A percentile compares a stretch with the other conserved stretches of the same genome.
These are phyloP conservation scores for Diplotaxis tenuifolia DNA, from an alignment of 345 rosid genomes.

Conservation along the genomic window DNA sequence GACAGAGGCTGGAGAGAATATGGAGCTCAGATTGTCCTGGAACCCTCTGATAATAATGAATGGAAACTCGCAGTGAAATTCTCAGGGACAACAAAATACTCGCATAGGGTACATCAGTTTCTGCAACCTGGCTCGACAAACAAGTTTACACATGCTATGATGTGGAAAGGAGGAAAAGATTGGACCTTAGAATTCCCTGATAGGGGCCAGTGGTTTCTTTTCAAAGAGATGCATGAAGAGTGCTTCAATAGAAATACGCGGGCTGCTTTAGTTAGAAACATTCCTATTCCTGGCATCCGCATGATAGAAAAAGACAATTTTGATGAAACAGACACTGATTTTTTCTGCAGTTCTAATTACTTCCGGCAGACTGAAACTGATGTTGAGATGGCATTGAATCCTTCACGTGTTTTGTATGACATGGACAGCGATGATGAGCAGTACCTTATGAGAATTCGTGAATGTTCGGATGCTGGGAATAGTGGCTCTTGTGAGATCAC, in stretches of 20 bases:
- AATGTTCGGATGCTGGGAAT: constrained; percentile 43
- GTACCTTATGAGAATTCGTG: constrained; percentile 49
- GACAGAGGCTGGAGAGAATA: constrained; percentile 93
- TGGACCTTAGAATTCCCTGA: constrained; percentile 91
- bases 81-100: constrained; percentile 60
- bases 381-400: constrained; percentile 88
- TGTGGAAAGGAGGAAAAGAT: constrained; percentile 99
- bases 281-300: constrained; percentile 94
- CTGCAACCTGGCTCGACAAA: constrained; percentile 93
- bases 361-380: constrained; percentile 79
- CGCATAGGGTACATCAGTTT: constrained; percentile 92
- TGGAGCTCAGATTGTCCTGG: constrained; percentile 71
- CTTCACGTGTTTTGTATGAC: constrained; percentile 73
- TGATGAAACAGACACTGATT: constrained; percentile 45
- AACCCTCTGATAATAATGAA: constrained; percentile 77
- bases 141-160: constrained; percentile 94
- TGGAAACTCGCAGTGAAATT: constrained; percentile 90
- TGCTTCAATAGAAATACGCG: constrained; percentile 78
- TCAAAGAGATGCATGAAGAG: constrained; percentile 99
- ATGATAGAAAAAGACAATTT: constrained; percentile 67
- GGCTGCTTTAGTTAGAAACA: constrained; percentile 79
- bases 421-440: constrained; percentile 95
- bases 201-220: constrained; percentile 86
- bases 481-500: constrained; percentile 42
- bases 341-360: constrained; percentile 57